Percentiles rank a stretch among this genome's conserved stretches.
These are phyloP conservation scores for Lasiosphaeria hispida DNA, from an alignment of 495 filamentous ascomycete genomes.

Conservation along the genomic window DNA sequence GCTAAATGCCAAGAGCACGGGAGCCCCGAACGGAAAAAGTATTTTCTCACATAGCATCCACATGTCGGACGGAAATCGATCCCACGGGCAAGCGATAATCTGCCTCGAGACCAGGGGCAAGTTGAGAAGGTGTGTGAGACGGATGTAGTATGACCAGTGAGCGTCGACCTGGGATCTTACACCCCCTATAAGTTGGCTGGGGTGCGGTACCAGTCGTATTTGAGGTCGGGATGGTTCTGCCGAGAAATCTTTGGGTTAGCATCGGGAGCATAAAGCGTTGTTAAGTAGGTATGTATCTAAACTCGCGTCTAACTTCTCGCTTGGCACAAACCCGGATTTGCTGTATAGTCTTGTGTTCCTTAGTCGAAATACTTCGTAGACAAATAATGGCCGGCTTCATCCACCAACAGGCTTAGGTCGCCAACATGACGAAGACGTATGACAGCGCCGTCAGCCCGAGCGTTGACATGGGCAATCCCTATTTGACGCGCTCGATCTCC, in stretches of 20 bases:
- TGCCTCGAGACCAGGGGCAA: neutral
- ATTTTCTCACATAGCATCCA: neutral
- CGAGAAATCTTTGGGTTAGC: too few relatives aligned
- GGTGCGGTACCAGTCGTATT: slow-evolving; percentile 16
- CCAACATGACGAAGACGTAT: slow-evolving; percentile 17
- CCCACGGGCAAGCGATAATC: slow-evolving; percentile 9
- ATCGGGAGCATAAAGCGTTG: neutral
- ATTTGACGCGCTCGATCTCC: slow-evolving; percentile 12
- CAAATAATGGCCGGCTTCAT: slow-evolving; percentile 12
- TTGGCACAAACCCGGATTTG: slow-evolving; percentile 12
- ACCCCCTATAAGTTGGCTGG: slow-evolving; percentile 15
- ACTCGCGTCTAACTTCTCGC: neutral
- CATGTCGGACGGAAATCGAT: slow-evolving; percentile 12
- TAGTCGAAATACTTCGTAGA: slow-evolving; percentile 4
- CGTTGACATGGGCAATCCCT: slow-evolving; percentile 17
- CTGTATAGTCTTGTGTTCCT: neutral
- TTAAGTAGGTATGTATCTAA: neutral
- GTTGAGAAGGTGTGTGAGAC: neutral
- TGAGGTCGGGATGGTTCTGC: slow-evolving; percentile 15
- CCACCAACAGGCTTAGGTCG: slow-evolving; percentile 13
- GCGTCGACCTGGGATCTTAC: slow-evolving; percentile 5
- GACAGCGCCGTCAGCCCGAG: slow-evolving; percentile 21
- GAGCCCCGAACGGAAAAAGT: neutral
- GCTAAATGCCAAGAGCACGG: slow-evolving; percentile 9
- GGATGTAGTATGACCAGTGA: slow-evolving; percentile 16